Base-by-base conservation (phyloP, 116 monocot species). In the Posidonia oceanica region DNA sequence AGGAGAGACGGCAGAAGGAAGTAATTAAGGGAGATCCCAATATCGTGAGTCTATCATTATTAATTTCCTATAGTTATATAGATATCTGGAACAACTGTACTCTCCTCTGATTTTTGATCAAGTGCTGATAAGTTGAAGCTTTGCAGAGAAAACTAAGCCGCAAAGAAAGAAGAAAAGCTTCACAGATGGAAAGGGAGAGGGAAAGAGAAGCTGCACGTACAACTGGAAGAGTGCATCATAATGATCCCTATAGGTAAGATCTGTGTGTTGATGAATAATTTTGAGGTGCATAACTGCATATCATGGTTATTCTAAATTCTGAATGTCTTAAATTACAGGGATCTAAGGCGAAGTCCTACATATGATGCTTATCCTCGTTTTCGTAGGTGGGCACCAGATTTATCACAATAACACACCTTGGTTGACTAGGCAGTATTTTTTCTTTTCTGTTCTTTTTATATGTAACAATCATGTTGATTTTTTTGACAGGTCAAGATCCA, bases 161-260 rank as follows among this genome's bases (percentile, higher is more conserved):
- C 74, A 98, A 88, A 70, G 98, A 98, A 81, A 98, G 98, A 80
- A 93, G 98, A 76, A 98, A 93, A 74, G 85, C 79, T 71, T 98
- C 98, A 60, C 93, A 98, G 54, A 84, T 98, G 39, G 98, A 98
- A 79, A 87, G 98, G 77, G 98, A 93, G 63, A 87, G 64, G 74
- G 90, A 93, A 61, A 76, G 90, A 71, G 93, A 98, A 81, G 74
- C 79, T 61, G 78, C 86, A 81, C 87, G 83, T 2, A 79, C 77
- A 37, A 68, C 72, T 59, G 89, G 93, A 74, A 87, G 90, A 72
- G 68, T 78, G 41, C 75, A 75, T 23, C 78, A 83, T 75, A 78
- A 80, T 82, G 98, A 98, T 82, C 98, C 98, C 13, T 93, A 98
- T 63, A 80, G 98, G 98, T 93, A 63, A 63, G 36, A 61, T 29